Evolutionary conservation across 257 asterid species (phyloP), one percentile per base, ranked within the genome.

Genomic region (Scutellaria galericulata): DNA sequence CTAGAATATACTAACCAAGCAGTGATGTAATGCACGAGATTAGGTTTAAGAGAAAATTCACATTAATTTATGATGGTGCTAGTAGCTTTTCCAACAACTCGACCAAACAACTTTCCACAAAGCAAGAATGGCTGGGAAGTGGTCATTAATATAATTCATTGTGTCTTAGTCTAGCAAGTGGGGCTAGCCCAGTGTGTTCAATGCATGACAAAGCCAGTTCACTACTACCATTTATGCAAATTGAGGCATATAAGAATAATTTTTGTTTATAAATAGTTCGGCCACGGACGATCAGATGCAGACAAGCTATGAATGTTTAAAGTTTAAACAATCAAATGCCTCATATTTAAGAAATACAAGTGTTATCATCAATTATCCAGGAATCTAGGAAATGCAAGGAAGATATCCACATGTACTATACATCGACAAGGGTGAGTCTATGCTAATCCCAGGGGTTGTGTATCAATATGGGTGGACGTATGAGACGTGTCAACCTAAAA

Each of bases 1-100:
- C 64, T 39, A 73, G 59, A 60, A 75, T 68, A 13, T 44, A 55
- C 45, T 40, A 56, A 68, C 58, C 65, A 78, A 39, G 45, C 54
- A 62, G 68, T 27, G 27, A 24, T 9, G 41, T 45, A 37, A 68
- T 13, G 27, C 50, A 6, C 24, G 7, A 55, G 42, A 15, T 64
- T 37, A 47, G 73, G 40, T 9, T 47, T 18, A 56, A 53, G 22
- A 77, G 24, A 66, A 68, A 55, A 53, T 50, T 11, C 14, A 9
- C 20, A 53, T 37, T 27, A 42, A 14, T 14, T 62, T n/a, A 52
- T 15, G 48, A 40, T 39, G 48, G 20, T 53, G 45, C 57, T 22
- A 64, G 7, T 27, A 45, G 55, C 52, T 62, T 24, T 42, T 62
- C 54, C 41, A 50, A 40, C 35, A 60, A 57, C 77, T 61, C 35